A percentile compares a stretch with the other conserved stretches of the same genome.
Evolutionary conservation across 495 filamentous ascomycete species (phyloP).

Genomic region (Aspergillus saccharolyticus): DNA sequence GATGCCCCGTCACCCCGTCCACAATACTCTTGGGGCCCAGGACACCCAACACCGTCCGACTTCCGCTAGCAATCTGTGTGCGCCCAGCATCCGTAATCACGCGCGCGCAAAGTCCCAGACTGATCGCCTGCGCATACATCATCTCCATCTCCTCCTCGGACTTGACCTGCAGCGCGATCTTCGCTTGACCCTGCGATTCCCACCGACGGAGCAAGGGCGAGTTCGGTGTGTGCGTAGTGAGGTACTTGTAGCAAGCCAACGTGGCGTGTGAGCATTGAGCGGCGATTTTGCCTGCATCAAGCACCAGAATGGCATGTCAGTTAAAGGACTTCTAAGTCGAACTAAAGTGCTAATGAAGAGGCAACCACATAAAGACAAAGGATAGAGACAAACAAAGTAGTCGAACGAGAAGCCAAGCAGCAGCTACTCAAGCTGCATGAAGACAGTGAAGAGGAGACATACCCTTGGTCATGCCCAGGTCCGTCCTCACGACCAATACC

Average conservation of each 20-base stretch:
- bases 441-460: no score
- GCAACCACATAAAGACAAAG: not conserved
- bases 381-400: not conserved
- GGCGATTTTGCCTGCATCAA: constrained; percentile 78
- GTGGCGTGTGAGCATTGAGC: constrained; percentile 96
- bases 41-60: constrained; percentile 84
- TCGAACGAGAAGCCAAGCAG: no score
- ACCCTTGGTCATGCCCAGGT: constrained; percentile 97
- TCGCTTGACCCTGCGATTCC: constrained; percentile 81
- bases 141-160: constrained; percentile 73
- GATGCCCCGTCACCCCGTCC: constrained; percentile 76
- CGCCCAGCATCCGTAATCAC: constrained; percentile 93
- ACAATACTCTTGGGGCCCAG: constrained; percentile 84
- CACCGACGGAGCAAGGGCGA: constrained; percentile 71
- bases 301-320: not conserved
- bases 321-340: no score
- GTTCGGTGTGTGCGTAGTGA: constrained; percentile 52
- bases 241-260: constrained; percentile 89
- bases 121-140: constrained; percentile 73
- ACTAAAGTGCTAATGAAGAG: no score
- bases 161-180: constrained; percentile 84
- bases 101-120: constrained; percentile 78
- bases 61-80: constrained; percentile 93
- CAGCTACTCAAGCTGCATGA: no score
- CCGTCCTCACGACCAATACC: constrained; percentile 85